Conservation (phyloP, 2,329 filamentous ascomycete species). For the Nannizziopsis barbatae region DNA sequence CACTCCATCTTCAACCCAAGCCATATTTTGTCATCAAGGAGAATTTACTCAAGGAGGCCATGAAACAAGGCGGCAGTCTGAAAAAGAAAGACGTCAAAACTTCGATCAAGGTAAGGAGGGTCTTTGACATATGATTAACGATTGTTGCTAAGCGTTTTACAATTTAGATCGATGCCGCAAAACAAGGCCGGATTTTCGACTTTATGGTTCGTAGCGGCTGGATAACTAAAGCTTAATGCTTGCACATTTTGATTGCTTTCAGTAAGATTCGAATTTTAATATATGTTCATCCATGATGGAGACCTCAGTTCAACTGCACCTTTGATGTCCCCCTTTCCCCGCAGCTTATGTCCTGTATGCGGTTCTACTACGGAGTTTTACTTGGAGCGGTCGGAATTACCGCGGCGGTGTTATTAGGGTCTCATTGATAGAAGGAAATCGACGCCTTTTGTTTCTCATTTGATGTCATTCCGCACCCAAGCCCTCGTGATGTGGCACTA, state of each 20-base stretch:
- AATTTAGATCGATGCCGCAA: constrained; percentile 62
- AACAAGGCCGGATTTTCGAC: constrained; percentile 78
- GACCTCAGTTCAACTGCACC: not conserved
- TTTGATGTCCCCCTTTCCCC: not conserved
- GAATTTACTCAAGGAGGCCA: constrained; percentile 75
- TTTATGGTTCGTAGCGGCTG: constrained; percentile 90
- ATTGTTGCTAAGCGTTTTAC: not conserved
- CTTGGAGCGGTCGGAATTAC: not conserved
- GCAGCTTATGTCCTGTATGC: not conserved
- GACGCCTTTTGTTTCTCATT: not conserved
- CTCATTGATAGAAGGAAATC: constrained; percentile 1
- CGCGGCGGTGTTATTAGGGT: not conserved
- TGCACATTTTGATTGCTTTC: not conserved
- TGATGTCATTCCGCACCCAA: not conserved
- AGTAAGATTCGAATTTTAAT: not conserved
- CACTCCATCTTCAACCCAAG: constrained; percentile 78
- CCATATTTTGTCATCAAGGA: constrained; percentile 93
- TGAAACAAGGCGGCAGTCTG: constrained; percentile 73
- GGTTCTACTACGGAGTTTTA: not conserved
- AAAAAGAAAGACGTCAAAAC: constrained; percentile 93
- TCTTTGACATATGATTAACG: not conserved
- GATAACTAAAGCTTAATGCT: constrained; percentile 63
- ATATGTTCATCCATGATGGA: not conserved
- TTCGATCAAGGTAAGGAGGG: constrained; percentile 47
- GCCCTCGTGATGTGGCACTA: not conserved